Conservation (phyloP, 2,329 filamentous ascomycete genomes). For the Claviceps sp. region DNA sequence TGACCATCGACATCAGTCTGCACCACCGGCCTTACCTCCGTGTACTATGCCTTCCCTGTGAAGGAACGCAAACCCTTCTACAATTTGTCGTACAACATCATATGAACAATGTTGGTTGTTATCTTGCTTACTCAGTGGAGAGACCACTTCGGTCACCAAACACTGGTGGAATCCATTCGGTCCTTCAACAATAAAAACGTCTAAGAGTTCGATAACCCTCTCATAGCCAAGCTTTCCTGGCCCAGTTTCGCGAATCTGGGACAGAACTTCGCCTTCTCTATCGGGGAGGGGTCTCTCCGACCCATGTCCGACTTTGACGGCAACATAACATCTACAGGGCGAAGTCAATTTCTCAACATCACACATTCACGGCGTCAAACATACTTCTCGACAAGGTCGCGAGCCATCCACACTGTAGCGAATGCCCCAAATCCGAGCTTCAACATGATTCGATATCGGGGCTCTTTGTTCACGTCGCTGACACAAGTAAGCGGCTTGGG, state of each 20-base stretch:
- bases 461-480: neutral
- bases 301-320: slow-evolving; percentile 2
- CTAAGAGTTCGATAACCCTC: slow-evolving; percentile 2
- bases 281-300: neutral
- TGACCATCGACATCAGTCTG: neutral
- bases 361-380: neutral
- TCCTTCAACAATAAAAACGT: slow-evolving; percentile 3
- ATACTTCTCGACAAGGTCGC: neutral
- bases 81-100: neutral
- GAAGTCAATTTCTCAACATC: neutral
- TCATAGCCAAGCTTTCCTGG: neutral
- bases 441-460: slow-evolving; percentile 3
- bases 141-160: slow-evolving; percentile 1
- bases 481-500: neutral
- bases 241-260: too few relatives aligned
- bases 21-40: too few relatives aligned
- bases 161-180: slow-evolving; percentile 3
- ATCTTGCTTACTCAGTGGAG: slow-evolving; percentile 1
- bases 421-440: slow-evolving; percentile 6
- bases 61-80: neutral
- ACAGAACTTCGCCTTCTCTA: too few relatives aligned
- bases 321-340: slow-evolving; percentile 1
- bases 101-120: neutral
- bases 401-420: slow-evolving; percentile 3
- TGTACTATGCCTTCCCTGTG: too few relatives aligned